These are phyloP conservation scores for Leishmania tropica DNA, from an alignment of 208 protist genomes.

Conservation along the genomic window DNA sequence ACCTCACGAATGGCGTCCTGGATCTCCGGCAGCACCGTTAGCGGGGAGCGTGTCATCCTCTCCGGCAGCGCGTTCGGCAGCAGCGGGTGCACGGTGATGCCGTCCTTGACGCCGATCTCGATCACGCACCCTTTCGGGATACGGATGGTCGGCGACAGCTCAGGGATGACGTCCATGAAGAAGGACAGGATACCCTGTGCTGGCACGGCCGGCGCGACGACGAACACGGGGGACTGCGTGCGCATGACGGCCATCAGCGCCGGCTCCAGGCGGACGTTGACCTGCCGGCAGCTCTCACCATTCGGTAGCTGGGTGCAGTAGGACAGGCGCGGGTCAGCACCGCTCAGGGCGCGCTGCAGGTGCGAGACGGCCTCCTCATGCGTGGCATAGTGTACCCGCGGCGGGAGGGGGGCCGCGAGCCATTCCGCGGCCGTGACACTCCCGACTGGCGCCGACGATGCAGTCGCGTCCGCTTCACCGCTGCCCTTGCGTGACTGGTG, in stretches of 20 bases:
- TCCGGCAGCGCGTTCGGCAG: slow-evolving; percentile 37
- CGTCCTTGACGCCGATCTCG: slow-evolving; percentile 78
- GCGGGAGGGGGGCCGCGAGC: slow-evolving; percentile 6
- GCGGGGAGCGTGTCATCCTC: slow-evolving; percentile 25
- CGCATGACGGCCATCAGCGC: slow-evolving; percentile 89
- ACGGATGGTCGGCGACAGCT: slow-evolving; percentile 70
- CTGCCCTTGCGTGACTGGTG: not conserved
- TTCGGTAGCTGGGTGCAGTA: slow-evolving; percentile 87
- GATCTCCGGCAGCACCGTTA: slow-evolving; percentile 29
- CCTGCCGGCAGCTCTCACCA: slow-evolving; percentile 86
- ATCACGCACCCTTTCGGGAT: slow-evolving; percentile 71
- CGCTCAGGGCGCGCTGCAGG: slow-evolving; percentile 49
- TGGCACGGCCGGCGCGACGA: slow-evolving; percentile 67
- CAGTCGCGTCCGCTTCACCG: not conserved
- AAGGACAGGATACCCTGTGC: slow-evolving; percentile 80
- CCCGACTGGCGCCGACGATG: not conserved
- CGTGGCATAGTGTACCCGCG: slow-evolving; percentile 44
- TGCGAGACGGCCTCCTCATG: slow-evolving; percentile 40
- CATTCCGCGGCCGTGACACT: not conserved
- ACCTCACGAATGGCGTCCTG: slow-evolving; percentile 26
- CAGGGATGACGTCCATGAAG: slow-evolving; percentile 76
- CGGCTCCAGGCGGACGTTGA: slow-evolving; percentile 85
- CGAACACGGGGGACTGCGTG: slow-evolving; percentile 74
- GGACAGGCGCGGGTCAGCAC: slow-evolving; percentile 50
- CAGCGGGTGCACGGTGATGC: slow-evolving; percentile 76